phyloP scores from a whole-genome alignment of 495 filamentous ascomycete genomes.

The Hypoxylon cercidicola region DNA sequence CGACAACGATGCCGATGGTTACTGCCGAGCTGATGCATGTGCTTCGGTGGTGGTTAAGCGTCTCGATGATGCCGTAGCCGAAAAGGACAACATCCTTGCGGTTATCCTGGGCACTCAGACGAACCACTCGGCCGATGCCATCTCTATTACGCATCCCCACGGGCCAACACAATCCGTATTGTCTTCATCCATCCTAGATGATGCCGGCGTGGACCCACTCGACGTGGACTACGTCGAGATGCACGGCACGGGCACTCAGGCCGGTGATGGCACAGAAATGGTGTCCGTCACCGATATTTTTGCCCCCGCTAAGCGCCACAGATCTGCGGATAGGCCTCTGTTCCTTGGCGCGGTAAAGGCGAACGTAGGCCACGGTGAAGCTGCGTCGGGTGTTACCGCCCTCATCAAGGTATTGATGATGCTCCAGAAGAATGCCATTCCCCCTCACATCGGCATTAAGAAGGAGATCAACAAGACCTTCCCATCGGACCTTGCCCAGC shows the following conservation, averaged over 20 bases:
- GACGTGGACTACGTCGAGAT: constrained; percentile 87
- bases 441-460: constrained; percentile 91
- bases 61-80: constrained; percentile 75
- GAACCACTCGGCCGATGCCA: constrained; percentile 80
- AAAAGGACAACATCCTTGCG: constrained; percentile 78
- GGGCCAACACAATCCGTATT: constrained; percentile 75
- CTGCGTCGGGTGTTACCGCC: constrained; percentile 84
- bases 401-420: constrained; percentile 89
- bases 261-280: constrained; percentile 84
- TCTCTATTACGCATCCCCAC: constrained; percentile 87
- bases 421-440: constrained; percentile 84
- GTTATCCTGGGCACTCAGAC: constrained; percentile 74
- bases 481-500: constrained; percentile 75
- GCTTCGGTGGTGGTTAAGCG: constrained; percentile 79
- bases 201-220: constrained; percentile 75
- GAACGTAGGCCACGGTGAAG: constrained; percentile 91
- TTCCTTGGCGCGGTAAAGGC: constrained; percentile 87
- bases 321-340: constrained; percentile 75
- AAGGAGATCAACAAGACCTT: constrained; percentile 81
- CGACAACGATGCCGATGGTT: constrained; percentile 79
- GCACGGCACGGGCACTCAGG: constrained; percentile 90
- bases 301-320: constrained; percentile 73
- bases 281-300: constrained; percentile 81
- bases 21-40: constrained; percentile 78
- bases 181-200: constrained; percentile 73